Evolutionary conservation across 306 rosid species (phyloP).

Genomic region (Mimosa pudica): DNA sequence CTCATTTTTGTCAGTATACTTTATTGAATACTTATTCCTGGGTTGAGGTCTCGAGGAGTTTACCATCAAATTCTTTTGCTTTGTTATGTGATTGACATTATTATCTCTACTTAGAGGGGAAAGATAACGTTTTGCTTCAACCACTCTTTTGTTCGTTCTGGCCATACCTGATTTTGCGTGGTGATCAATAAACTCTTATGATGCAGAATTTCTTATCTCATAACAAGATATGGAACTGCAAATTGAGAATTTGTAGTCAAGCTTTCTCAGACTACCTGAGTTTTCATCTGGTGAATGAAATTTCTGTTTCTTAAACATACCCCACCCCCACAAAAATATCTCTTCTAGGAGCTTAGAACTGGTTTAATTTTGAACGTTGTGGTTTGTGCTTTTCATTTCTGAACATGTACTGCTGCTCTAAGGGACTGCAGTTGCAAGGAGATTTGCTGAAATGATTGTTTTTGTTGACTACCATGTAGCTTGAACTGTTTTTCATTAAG

Average conservation of each 20-base stretch:
- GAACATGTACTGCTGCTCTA: neutral
- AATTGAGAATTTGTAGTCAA: neutral
- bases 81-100: neutral
- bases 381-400: neutral
- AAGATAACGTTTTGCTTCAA: conserved; percentile 3
- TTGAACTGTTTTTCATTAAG: neutral
- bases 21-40: neutral
- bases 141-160: neutral
- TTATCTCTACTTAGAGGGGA: neutral
- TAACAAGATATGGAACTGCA: neutral
- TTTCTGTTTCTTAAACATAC: neutral
- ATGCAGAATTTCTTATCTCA: neutral
- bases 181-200: neutral
- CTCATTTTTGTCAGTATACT: conserved; percentile 6
- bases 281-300: neutral
- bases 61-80: neutral
- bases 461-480: neutral
- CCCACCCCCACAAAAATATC: neutral
- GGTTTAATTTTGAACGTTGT: neutral
- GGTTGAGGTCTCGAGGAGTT: neutral
- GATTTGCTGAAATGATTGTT: neutral
- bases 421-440: neutral
- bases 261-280: neutral
- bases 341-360: neutral
- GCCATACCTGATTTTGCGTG: neutral